Conservation (phyloP, 2,329 filamentous ascomycete genomes). For the Aspergillus thermomutatus region DNA sequence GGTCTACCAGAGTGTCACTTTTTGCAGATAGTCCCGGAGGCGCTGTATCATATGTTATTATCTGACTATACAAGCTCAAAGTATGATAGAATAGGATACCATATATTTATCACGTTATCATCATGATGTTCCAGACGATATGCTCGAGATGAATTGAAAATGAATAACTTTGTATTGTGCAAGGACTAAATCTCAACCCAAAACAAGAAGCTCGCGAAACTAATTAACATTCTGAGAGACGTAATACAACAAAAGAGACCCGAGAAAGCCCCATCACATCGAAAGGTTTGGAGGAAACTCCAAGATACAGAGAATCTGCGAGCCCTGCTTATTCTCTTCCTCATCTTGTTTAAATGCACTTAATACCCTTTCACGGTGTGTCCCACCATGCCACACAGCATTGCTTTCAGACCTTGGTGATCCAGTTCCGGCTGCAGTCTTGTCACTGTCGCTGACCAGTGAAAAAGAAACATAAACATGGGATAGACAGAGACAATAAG, state of each 20-base stretch:
- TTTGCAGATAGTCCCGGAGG: too few relatives aligned
- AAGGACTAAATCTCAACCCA: neutral
- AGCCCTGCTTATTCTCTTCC: neutral
- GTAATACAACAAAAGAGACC: neutral
- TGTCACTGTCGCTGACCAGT: neutral
- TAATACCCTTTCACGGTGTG: neutral
- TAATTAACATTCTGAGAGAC: neutral
- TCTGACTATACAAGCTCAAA: neutral
- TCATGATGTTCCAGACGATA: neutral
- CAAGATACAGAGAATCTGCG: neutral
- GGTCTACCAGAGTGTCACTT: neutral
- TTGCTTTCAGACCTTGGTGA: neutral
- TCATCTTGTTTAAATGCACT: neutral
- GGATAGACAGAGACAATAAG: neutral
- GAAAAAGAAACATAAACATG: neutral
- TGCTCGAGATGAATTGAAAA: neutral
- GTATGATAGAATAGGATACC: neutral
- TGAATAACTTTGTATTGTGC: neutral
- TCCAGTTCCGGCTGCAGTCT: neutral
- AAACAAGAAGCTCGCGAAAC: neutral
- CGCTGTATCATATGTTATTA: neutral
- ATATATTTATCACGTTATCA: neutral
- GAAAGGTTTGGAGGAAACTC: neutral
- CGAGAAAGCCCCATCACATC: neutral
- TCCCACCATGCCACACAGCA: neutral